Conservation (phyloP, 2,329 filamentous ascomycete species). For the Diaporthe helianthi region DNA sequence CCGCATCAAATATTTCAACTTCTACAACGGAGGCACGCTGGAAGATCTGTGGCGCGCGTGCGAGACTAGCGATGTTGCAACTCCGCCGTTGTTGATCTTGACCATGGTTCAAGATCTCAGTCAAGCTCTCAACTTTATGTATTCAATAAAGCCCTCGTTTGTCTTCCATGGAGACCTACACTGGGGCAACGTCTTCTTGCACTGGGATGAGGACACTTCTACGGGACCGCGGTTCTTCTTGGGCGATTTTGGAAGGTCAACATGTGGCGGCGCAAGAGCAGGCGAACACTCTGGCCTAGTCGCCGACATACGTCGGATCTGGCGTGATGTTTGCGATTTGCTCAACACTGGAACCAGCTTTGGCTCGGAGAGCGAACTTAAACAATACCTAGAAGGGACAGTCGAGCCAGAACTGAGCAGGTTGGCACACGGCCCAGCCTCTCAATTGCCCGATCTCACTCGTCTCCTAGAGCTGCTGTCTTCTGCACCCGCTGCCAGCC, state of each 20-base stretch:
- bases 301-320: background rate
- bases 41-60: background rate
- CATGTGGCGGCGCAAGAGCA: background rate
- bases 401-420: background rate
- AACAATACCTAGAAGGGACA: background rate
- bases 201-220: background rate
- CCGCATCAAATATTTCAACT: background rate
- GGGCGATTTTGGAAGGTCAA: background rate
- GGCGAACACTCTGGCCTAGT: background rate
- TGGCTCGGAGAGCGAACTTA: background rate
- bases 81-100: background rate
- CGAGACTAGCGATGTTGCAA: background rate
- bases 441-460: background rate
- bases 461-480: background rate
- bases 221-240: background rate
- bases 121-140: background rate
- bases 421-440: background rate
- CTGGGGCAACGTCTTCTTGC: background rate
- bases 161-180: background rate
- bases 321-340: background rate
- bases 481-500: background rate
- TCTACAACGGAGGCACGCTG: background rate
- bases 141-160: background rate
- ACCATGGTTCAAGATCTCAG: background rate
- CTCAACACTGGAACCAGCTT: background rate